Conservation (phyloP, 202 grass and related monocot genomes). For the Schoenoplectus tabernaemontani region DNA sequence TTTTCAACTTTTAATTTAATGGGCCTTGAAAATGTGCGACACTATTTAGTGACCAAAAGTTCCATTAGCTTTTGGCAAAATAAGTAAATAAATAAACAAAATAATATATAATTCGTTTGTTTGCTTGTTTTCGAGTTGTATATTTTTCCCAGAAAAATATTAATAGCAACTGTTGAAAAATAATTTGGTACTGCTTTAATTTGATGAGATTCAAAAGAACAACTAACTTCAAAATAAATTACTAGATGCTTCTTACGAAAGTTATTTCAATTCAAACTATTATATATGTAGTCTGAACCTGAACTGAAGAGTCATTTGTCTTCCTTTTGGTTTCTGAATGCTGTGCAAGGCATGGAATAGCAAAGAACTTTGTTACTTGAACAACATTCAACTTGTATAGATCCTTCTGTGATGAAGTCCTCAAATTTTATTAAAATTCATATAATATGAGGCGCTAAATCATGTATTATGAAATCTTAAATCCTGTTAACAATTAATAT, state of each 20-base stretch:
- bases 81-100: neutral
- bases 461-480: no score
- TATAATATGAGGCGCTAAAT: no score
- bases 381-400: no score
- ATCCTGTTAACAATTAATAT: no score
- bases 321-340: no score
- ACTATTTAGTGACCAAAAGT: neutral
- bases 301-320: no score
- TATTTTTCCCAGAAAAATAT: neutral
- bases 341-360: no score
- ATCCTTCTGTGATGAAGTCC: no score
- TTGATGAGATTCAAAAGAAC: neutral
- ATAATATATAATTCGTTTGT: neutral
- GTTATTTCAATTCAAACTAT: no score
- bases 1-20: neutral
- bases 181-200: neutral
- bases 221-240: neutral
- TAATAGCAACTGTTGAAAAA: neutral
- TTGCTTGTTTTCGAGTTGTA: neutral
- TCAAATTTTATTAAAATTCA: no score
- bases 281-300: no score
- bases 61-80: neutral
- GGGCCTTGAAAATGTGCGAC: neutral
- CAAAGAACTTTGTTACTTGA: no score
- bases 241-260: neutral